Conservation (phyloP, 345 rosid genomes). For the Sisymbrium irio region DNA sequence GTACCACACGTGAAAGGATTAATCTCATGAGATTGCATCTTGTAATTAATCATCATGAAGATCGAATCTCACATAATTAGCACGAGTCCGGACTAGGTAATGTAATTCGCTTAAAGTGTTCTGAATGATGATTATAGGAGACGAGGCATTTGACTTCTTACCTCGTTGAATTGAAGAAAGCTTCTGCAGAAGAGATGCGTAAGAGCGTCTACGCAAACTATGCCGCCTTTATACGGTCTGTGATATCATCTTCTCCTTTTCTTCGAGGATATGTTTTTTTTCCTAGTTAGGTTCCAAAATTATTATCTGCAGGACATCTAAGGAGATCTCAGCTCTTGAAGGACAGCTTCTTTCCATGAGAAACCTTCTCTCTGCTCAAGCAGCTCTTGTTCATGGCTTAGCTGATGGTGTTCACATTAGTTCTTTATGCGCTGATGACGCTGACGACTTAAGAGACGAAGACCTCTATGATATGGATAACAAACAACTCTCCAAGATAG, state of each 20-base stretch:
- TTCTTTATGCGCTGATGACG: slow-evolving; percentile 43
- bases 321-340: slow-evolving; percentile 83
- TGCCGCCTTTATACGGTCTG: slow-evolving; percentile 72
- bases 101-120: neutral
- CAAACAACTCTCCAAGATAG: slow-evolving; percentile 48
- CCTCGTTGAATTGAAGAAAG: slow-evolving; percentile 77
- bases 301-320: slow-evolving; percentile 57
- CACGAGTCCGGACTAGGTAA: neutral
- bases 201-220: slow-evolving; percentile 91
- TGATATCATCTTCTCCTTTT: neutral
- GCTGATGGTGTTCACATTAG: slow-evolving; percentile 60
- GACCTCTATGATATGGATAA: slow-evolving; percentile 40
- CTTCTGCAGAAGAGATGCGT: slow-evolving; percentile 99
- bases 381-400: slow-evolving; percentile 75
- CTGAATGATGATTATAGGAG: slow-evolving; percentile 44
- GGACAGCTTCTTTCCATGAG: slow-evolving; percentile 88
- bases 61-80: too few relatives aligned
- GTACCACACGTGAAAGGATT: too few relatives aligned
- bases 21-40: neutral
- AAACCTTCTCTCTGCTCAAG: slow-evolving; percentile 77
- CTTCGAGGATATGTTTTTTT: neutral
- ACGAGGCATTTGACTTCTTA: slow-evolving; percentile 56
- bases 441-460: slow-evolving; percentile 52
- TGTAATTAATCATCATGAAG: neutral
- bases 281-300: neutral